Evolutionary conservation across 352 stramenopile species (phyloP).

Genomic region (Globisporangium cederbergense): DNA sequence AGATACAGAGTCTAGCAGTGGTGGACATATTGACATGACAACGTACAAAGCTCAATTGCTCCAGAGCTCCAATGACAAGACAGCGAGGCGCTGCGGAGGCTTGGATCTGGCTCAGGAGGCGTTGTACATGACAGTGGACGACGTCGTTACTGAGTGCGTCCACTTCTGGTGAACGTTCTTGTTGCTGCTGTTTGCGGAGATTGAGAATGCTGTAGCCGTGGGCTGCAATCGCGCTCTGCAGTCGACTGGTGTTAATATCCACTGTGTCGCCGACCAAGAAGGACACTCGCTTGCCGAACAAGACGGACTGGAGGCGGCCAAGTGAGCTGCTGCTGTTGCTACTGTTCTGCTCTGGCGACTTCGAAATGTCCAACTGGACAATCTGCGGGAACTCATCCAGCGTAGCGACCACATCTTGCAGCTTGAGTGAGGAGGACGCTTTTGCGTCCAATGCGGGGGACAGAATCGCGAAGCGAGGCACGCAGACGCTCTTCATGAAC

Average conservation of each 20-base stretch:
- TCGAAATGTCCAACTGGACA: constrained; percentile 27
- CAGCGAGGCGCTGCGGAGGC: constrained; percentile 24
- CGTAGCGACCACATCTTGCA: constrained; percentile 16
- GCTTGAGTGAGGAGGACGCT: constrained; percentile 8
- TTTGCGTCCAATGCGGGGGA: constrained; percentile 8
- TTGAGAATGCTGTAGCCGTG: constrained; percentile 28
- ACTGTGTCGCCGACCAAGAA: constrained; percentile 25
- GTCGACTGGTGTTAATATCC: constrained; percentile 14
- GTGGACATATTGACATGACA: background rate
- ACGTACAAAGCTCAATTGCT: constrained; percentile 29
- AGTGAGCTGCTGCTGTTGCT: background rate
- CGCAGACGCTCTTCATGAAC: constrained; percentile 18
- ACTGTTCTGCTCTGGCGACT: background rate
- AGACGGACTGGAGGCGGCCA: constrained; percentile 18
- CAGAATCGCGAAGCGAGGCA: constrained; percentile 25
- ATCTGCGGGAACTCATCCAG: constrained; percentile 25
- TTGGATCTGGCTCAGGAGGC: constrained; percentile 19
- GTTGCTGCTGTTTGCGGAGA: constrained; percentile 6
- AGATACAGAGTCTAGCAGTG: background rate
- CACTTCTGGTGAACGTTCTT: background rate
- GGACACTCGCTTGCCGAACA: constrained; percentile 36
- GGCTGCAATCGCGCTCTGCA: constrained; percentile 19
- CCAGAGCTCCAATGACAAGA: constrained; percentile 29
- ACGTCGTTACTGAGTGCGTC: background rate
- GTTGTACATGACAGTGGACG: background rate